Base-by-base conservation (phyloP, 768 basidiomycete genomes). In the Termitomyces sp. region DNA sequence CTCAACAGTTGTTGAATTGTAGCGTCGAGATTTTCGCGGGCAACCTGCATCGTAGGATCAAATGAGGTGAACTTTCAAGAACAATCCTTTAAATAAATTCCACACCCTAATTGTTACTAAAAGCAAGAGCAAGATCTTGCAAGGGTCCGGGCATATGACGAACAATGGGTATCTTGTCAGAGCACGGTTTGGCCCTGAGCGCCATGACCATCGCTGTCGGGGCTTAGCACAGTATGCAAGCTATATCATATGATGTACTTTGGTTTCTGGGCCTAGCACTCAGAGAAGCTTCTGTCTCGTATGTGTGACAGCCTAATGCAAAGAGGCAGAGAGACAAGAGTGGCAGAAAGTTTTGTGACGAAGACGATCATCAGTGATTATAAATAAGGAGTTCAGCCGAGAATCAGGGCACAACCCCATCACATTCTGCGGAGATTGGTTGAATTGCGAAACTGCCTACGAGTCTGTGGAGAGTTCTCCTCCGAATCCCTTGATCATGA, bases 11-110 rank as follows among this genome's bases (percentile, higher is more conserved):
- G 20, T 30, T 57, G 49, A 7, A 57, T 57, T n/a, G 50, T 24
- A 45, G 43, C 5, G 20, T 57, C 44, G 20, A 57, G 56, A 45
- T 57, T 57, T 52, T 57, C 44, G 38, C 56, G 56, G 16, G 50
- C 49, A 43, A 57, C 49, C 56, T 56, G 56, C 56, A 56, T 56
- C 46, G 18, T 24, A 18, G 22, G 8, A 3, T 22, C 49, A 51
- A 35, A 50, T 16, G 35, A 10, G 24, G 18, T 38, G 16, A 36
- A 11, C 26, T 51, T 38, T n/a, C 24, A 38, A 51, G 35, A 38
- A 38, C 24, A 8, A 9, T 36, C 16, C 2, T 20, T 36, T 51
- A 36, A 26, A 9, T 50, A 24, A 14, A 5, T 24, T 24, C 20
- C 22, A 24, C 49, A 50, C 49, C 50, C 26, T 38, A 38, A 38